Evolutionary conservation across 1,284 basidiomycete genomes (phyloP), one percentile per base, ranked within the genome.

Genomic region (Anthracocystis panici-leucophaei): DNA sequence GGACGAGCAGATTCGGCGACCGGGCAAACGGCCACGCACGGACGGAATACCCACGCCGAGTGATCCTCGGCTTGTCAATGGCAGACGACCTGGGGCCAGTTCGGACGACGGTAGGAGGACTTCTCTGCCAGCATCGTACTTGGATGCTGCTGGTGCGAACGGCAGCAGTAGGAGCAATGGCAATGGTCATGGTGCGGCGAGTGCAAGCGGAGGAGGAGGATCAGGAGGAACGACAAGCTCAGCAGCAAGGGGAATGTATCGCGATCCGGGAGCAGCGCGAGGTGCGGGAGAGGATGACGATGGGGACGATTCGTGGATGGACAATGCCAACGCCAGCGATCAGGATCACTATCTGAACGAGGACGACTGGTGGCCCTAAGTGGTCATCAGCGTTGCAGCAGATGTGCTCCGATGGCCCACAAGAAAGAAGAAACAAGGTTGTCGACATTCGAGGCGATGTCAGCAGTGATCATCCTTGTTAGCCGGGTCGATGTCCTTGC

Each of bases 1-100:
- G 25, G 74, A 76, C 51, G 73, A 75, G 48, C 67, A 71, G 63
- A 67, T 75, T 7, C 64, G 73, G 7, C 63, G 67, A 5, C 73
- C 73, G 2, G 73, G 67, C 40, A 75, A 75, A 48, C 59, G 73
- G 5, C 53, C 53, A 1, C 65, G 72, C 2, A 40, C 35, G 1
- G 66, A 69, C 10, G 56, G 25, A 11, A 52, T 65, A 8, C 58
- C 62, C 0, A 57, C 51, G 10, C 59, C 59, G 4, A 45, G 42
- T 35, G 61, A 69, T 25, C 71, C 65, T 16, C 50, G 71, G 11
- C 44, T 65, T 2, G 50, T 60, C 38, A 61, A 63, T 23, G 68
- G 57, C 5, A 27, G 29, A 38, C 55, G 59, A 23, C 50, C 57
- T 25, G 40, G 40, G 12, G 21, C 25, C 16, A 16, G 4, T 1